These are phyloP conservation scores for slime mould (Dictyostelium discoideum) DNA, from an alignment of 78 protist genomes.

Conservation along the genomic window dicty_2.7 NC_007089.4:2196501-2197000, in stretches of 20 bases:
- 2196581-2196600: not conserved
- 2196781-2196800: not conserved
- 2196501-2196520: not conserved
- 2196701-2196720: not conserved
- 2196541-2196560: constrained; percentile 31
- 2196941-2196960: not conserved
- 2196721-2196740: too few relatives aligned
- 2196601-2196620: not conserved
- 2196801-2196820: too few relatives aligned
- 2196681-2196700: not conserved
- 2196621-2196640: not conserved
- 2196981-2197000: not conserved
- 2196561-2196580: constrained; percentile 5
- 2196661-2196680: not conserved
- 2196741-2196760: not conserved
- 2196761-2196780: not conserved
- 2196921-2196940: not conserved
- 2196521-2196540: constrained; percentile 29
- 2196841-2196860: too few relatives aligned
- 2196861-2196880: too few relatives aligned
- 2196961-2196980: not conserved
- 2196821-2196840: too few relatives aligned
- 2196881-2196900: not conserved
- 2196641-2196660: not conserved
- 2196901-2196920: not conserved